Evolutionary conservation across 2,329 filamentous ascomycete species (phyloP), one percentile per base, ranked within the genome.

Genomic region (Nemania diffusa): DNA sequence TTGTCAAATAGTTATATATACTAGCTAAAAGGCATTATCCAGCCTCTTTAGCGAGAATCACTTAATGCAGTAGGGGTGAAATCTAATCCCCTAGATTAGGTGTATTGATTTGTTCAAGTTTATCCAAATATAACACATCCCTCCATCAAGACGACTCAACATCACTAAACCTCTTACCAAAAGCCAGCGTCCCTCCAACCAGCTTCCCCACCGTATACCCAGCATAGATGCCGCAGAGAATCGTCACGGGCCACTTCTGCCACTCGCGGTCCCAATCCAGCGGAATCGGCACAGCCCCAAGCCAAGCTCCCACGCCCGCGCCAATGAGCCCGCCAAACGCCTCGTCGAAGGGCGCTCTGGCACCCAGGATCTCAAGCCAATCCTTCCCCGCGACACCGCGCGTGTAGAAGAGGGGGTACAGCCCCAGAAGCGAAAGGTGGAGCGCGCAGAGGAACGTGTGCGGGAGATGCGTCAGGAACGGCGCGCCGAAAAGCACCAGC

Each of bases 201-300:
- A 88, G 75, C 76, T 91, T 90, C 1, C 94, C 94, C 13, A 92
- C 71, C 0, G 88, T 84, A 79, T 92, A 94, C 0, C 96, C 96
- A 5, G 88, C 80, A 79, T 97, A 98, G 20, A 92, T 85, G 2
- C 96, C 96, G 1, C 88, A 89, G 4, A 98, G 81, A 65, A 99
- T 92, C 0, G 96, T 99, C 55, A 98, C 91, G 0, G 96, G 96
- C 92, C 95, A 99, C 79, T 91, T 92, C 87, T 99, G 96, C 96
- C 96, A 99, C 73, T 97, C 94, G n/a, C 96, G 90, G 79, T 99
- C 96, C 95, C 95, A 98, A 79, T 99, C 96, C 72, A 99, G 83
- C 1, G 96, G 96, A 73, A 99, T 98, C 0, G 97, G 96, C 60
- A 98, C 89, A 7, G 96, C 96, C 3, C 96, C 96, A 48, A 97